Conservation (phyloP, 2,329 filamentous ascomycete species). For the Aureobasidium sp. region DNA sequence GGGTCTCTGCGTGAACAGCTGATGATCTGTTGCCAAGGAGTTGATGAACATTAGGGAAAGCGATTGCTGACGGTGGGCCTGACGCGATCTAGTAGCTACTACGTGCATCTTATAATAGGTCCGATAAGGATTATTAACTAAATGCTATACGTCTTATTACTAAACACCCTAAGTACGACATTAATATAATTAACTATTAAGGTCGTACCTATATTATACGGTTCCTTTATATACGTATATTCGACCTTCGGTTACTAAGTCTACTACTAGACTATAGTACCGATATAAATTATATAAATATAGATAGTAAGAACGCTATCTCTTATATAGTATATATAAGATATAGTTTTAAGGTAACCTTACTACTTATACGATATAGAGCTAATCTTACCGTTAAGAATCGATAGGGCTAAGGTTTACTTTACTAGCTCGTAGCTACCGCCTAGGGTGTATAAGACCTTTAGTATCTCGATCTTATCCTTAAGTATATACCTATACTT, state of each 20-base stretch:
- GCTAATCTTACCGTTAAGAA: not conserved
- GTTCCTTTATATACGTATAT: not conserved
- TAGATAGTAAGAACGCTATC: not conserved
- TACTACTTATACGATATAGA: not conserved
- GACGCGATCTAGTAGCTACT: conserved; percentile 23
- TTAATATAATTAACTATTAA: not conserved
- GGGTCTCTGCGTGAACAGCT: conserved; percentile 30
- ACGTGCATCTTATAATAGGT: not conserved
- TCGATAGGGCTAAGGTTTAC: not conserved
- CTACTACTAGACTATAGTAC: not conserved
- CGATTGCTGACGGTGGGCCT: conserved; percentile 42
- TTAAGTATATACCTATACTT: not conserved
- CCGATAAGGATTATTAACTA: not conserved
- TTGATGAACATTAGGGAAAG: conserved; percentile 40
- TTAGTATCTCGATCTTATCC: not conserved
- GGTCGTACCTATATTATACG: not conserved
- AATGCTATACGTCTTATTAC: not conserved
- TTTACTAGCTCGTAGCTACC: not conserved
- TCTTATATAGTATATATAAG: not conserved
- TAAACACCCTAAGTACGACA: not conserved
- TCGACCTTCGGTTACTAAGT: not conserved
- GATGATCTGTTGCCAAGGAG: conserved; percentile 37
- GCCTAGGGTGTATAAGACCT: not conserved
- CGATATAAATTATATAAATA: not conserved
- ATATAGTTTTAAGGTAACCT: not conserved